Conservation (phyloP, 1,139 yeast genomes). For the Meyerozyma guilliermondii region DNA sequence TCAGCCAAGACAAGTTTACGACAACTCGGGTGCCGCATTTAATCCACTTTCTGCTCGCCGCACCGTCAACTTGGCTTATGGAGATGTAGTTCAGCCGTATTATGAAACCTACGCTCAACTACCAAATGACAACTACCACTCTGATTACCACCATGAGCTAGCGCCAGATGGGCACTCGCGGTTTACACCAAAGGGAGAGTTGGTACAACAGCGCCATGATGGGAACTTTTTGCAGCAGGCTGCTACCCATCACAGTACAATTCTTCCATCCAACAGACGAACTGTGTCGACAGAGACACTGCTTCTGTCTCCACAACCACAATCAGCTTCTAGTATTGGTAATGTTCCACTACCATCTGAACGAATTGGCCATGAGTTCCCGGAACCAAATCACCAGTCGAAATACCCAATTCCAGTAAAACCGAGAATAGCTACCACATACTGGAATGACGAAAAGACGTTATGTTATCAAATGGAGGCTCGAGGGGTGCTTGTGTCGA, state of each 20-base stretch:
- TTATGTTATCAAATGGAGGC: constrained; percentile 95
- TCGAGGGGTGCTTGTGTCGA: constrained; percentile 82
- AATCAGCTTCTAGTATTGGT: not conserved
- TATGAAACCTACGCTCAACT: not conserved
- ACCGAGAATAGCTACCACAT: constrained; percentile 88
- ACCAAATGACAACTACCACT: not conserved
- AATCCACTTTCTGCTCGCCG: not conserved
- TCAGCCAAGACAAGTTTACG: not conserved
- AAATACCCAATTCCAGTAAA: constrained; percentile 27
- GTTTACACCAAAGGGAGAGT: not conserved
- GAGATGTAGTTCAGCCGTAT: not conserved
- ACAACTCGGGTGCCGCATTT: not conserved
- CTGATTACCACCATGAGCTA: not conserved
- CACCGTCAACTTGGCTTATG: not conserved
- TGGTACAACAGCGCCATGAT: not conserved
- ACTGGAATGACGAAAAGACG: constrained; percentile 97
- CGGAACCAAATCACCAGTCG: not conserved
- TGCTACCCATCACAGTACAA: not conserved
- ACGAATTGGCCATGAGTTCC: not conserved
- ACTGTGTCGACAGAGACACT: not conserved
- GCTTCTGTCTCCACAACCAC: not conserved
- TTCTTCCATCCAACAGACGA: not conserved
- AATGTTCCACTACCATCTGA: not conserved
- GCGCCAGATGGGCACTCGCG: not conserved
- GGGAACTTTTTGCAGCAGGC: not conserved